Percentiles rank a stretch among this genome's conserved stretches.
Evolutionary conservation across 495 filamentous ascomycete species (phyloP).

Genomic region (Endocarpon pusillum): DNA sequence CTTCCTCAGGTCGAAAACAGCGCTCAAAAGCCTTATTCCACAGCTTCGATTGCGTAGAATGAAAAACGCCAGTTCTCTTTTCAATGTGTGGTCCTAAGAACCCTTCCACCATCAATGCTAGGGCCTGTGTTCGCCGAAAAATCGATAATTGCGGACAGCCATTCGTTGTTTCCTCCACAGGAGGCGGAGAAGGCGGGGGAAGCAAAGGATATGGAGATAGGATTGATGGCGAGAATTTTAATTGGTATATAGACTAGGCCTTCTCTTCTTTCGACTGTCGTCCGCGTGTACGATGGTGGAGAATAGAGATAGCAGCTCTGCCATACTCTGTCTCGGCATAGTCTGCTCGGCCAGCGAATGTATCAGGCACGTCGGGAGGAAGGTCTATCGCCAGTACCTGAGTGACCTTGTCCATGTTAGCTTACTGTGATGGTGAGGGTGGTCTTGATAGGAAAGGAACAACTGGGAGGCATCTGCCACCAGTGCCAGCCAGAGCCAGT

Average conservation of each 20-base stretch:
- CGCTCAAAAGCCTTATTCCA: background rate
- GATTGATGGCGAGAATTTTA: no score
- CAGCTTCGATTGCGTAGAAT: background rate
- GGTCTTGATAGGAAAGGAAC: conserved; percentile 6
- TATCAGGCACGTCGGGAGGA: conserved; percentile 1
- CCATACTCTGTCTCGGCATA: no score
- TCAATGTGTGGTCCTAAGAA: background rate
- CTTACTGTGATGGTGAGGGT: conserved; percentile 7
- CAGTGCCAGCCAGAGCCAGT: no score
- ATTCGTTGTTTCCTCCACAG: no score
- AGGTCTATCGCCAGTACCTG: conserved; percentile 2
- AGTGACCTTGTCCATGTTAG: conserved; percentile 5
- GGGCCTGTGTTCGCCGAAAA: background rate
- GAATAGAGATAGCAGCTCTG: conserved; percentile 1
- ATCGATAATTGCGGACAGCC: no score
- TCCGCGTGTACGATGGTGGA: conserved; percentile 1
- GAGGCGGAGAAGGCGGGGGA: no score
- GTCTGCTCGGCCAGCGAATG: conserved; percentile 1
- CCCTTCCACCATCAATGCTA: background rate
- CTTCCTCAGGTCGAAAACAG: background rate
- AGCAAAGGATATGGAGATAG: no score
- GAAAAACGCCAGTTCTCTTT: background rate
- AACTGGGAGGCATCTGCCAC: conserved; percentile 2
- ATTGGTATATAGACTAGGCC: no score
- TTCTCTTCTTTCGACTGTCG: no score